Percentiles rank a stretch among this genome's conserved stretches.
Evolutionary conservation across 306 rosid species (phyloP).

Genomic region (Hippophae tibetana): DNA sequence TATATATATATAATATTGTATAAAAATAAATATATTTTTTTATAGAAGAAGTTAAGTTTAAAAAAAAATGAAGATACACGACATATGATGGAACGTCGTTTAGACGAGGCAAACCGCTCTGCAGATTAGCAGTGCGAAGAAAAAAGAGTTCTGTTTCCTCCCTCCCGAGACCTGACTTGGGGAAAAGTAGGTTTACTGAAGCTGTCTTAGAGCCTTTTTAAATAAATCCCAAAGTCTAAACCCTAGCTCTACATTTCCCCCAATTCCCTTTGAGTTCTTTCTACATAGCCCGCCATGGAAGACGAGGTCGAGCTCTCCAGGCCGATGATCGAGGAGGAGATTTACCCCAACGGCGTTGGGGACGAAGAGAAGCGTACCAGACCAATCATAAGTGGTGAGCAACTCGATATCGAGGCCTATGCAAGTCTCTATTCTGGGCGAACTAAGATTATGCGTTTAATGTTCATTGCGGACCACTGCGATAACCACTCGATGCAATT

Average conservation of each 20-base stretch:
- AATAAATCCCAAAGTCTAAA: background rate
- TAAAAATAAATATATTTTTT: too few relatives aligned
- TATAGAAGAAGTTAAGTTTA: too few relatives aligned
- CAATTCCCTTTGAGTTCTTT: constrained; percentile 1
- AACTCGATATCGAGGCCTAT: constrained; percentile 87
- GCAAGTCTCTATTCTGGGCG: constrained; percentile 77
- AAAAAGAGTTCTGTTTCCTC: too few relatives aligned
- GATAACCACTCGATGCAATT: constrained; percentile 54
- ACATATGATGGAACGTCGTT: too few relatives aligned
- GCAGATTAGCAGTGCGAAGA: too few relatives aligned
- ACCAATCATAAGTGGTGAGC: constrained; percentile 83
- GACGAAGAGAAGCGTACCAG: constrained; percentile 45
- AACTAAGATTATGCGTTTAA: constrained; percentile 70
- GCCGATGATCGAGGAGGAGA: constrained; percentile 79
- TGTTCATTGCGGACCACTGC: constrained; percentile 68
- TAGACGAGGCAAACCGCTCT: too few relatives aligned
- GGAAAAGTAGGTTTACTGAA: too few relatives aligned
- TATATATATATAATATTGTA: too few relatives aligned
- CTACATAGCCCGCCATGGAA: constrained; percentile 36
- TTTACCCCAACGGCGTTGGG: constrained; percentile 57
- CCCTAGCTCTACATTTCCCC: constrained; percentile 11
- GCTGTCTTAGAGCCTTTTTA: background rate
- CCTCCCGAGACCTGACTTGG: too few relatives aligned
- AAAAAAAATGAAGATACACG: too few relatives aligned
- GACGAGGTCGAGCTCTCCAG: constrained; percentile 61